Evolutionary conservation across 2,329 filamentous ascomycete genomes (phyloP).

Genomic region (Xylaria arbuscula): DNA sequence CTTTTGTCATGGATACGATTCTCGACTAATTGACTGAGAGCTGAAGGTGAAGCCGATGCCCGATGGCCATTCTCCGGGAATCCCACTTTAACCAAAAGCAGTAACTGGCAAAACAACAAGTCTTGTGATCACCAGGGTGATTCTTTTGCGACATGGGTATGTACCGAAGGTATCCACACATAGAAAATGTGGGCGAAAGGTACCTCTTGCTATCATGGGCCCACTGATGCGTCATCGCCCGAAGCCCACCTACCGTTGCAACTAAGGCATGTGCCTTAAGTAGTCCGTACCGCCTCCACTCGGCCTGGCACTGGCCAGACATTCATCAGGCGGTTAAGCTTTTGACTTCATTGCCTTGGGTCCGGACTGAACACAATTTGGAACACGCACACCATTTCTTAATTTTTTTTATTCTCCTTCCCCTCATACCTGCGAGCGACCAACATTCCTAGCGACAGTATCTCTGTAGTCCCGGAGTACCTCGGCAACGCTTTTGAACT

Average conservation of each 20-base stretch:
- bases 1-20: neutral
- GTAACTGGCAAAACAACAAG: slow-evolving; percentile 46
- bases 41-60: neutral
- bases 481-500: neutral
- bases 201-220: neutral
- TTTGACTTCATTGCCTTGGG: slow-evolving; percentile 15
- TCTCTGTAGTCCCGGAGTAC: neutral
- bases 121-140: slow-evolving; percentile 48
- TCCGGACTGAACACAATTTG: neutral
- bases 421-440: neutral
- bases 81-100: slow-evolving; percentile 35
- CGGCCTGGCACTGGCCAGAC: slow-evolving; percentile 4
- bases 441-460: neutral
- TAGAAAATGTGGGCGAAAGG: neutral
- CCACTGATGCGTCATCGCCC: slow-evolving; percentile 33
- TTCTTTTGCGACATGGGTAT: slow-evolving; percentile 20
- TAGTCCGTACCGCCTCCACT: slow-evolving; percentile 10
- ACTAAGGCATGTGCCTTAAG: too few species aligned
- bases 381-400: slow-evolving; percentile 10
- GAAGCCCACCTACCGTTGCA: too few species aligned
- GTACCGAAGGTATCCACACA: neutral
- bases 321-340: slow-evolving; percentile 14
- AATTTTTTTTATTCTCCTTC: neutral
- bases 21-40: neutral
- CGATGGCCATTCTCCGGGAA: neutral